Base-by-base conservation (phyloP, 2,329 filamentous ascomycete species). In the Trichophyton schoenleinii region DNA sequence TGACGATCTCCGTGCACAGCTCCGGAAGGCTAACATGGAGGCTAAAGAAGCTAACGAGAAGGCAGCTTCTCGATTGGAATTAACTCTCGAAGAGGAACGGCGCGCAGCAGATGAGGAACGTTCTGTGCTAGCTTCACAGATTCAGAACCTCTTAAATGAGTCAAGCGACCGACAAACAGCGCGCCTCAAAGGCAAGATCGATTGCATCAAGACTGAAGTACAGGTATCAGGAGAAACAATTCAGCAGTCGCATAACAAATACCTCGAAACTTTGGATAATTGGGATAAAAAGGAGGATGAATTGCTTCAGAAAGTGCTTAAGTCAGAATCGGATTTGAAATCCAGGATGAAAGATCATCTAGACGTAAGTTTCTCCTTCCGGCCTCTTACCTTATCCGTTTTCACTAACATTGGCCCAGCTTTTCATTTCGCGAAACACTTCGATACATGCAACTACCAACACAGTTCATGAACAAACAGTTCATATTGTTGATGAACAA, bases 401-500 rank as follows among this genome's bases (percentile, higher is more conserved):
- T 20, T 11, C 34, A 38, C 62, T 63, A 34, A 66, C 44, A 41
- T 2, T 57, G 42, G 5, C 25, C 59, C 41, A 63, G 63, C 28
- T 60, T 61, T 57, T 63, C 58, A 57, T 59, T 52, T 38, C 62
- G 8, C 57, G 57, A 22, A 95, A 91, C 68, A 84, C 81, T n/a
- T 86, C 87, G 4, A 92, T 99, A 67, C 89, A 92, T 67, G 81
- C 83, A 6, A 88, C 88, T 0, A 91, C 92, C 0, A 87, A 88
- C 67, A 89, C 89, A 1, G 91, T 97, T 0, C 91, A 99, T 67
- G 87, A 88, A 38, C 88, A 95, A 74, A 96, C 92, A 0, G 84
- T 96, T 34, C 86, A 87, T 5, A 92, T 95, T 62, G 91, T 97
- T 11, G 88, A 92, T 69, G 86, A 88, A 62, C 94, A 99, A 75